Evolutionary conservation across 805 yeast genomes (phyloP).

Genomic region (Brettanomyces naardenensis): DNA sequence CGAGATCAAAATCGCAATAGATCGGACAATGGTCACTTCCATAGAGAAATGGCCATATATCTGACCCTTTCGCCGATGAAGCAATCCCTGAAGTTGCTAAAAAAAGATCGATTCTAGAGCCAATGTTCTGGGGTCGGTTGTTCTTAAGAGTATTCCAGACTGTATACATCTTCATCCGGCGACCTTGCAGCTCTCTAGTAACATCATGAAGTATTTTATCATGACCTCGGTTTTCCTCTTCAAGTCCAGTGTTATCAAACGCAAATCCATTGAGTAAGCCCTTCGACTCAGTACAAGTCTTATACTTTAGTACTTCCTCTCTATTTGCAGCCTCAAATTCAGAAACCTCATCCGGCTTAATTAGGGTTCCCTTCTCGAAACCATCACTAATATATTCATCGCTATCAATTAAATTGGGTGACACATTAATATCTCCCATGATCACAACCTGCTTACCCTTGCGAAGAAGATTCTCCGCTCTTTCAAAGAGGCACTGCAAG

Average conservation of each 20-base stretch:
- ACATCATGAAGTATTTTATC: slow-evolving; percentile 48
- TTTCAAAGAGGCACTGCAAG: slow-evolving; percentile 46
- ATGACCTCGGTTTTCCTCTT: slow-evolving; percentile 19
- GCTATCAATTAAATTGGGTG: slow-evolving; percentile 72
- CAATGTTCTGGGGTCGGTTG: slow-evolving; percentile 73
- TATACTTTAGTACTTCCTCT: slow-evolving; percentile 25
- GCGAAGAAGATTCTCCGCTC: slow-evolving; percentile 48
- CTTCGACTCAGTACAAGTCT: slow-evolving; percentile 34
- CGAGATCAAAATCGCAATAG: slow-evolving; percentile 50
- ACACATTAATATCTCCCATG: slow-evolving; percentile 85
- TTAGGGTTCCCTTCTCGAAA: slow-evolving; percentile 29
- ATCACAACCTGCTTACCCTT: slow-evolving; percentile 64
- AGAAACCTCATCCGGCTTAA: slow-evolving; percentile 13
- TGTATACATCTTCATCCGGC: slow-evolving; percentile 64
- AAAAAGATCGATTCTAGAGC: slow-evolving; percentile 82
- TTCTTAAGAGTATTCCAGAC: slow-evolving; percentile 85
- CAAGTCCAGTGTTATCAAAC: slow-evolving; percentile 20
- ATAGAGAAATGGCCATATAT: slow-evolving; percentile 57
- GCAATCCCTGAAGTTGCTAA: slow-evolving; percentile 37
- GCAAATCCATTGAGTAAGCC: slow-evolving; percentile 37
- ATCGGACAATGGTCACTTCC: slow-evolving; percentile 98
- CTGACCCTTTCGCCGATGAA: slow-evolving; percentile 28
- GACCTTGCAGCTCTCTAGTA: slow-evolving; percentile 47
- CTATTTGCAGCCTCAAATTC: slow-evolving; percentile 31
- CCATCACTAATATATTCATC: slow-evolving; percentile 58